A percentile compares a stretch with the other conserved stretches of the same genome.
phyloP scores from a whole-genome alignment of 371 early-diverging fungal species.

The Funneliformis caledonium region DNA sequence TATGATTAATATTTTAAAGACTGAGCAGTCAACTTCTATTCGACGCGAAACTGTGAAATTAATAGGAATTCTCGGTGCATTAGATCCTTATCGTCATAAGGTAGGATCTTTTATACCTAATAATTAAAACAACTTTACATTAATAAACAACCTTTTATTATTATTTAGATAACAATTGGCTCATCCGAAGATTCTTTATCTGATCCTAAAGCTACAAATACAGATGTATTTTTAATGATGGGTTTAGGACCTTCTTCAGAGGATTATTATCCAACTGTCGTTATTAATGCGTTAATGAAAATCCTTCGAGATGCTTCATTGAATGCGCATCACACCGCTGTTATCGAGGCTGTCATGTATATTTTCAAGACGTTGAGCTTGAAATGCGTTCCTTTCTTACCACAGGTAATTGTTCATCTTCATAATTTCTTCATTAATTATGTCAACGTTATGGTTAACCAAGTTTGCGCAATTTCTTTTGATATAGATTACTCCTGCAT shows the following conservation, averaged over 20 bases:
- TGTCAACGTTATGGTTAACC: not conserved
- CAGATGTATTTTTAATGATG: constrained; percentile 71
- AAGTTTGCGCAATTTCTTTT: not conserved
- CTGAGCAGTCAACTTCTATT: constrained; percentile 73
- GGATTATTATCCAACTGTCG: constrained; percentile 88
- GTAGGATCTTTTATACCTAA: constrained; percentile 44
- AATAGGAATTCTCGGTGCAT: constrained; percentile 94
- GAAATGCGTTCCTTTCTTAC: constrained; percentile 81
- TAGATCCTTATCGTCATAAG: constrained; percentile 94
- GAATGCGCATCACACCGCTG: constrained; percentile 82
- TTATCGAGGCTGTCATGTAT: constrained; percentile 91
- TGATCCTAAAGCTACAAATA: constrained; percentile 62
- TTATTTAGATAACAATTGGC: constrained; percentile 53
- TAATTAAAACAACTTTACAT: not conserved
- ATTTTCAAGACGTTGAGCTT: constrained; percentile 92
- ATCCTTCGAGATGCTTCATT: constrained; percentile 87
- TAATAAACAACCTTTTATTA: not conserved
- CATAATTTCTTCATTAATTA: not conserved
- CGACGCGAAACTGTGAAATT: constrained; percentile 87
- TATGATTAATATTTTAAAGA: constrained; percentile 82
- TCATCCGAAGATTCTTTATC: constrained; percentile 61
- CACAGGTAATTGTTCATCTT: constrained; percentile 55
- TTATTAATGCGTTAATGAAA: constrained; percentile 87
- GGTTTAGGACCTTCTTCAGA: constrained; percentile 79
- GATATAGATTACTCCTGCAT: constrained; percentile 64